Conservation (phyloP, 2,329 filamentous ascomycete genomes). For the Alternaria arborescens region DNA sequence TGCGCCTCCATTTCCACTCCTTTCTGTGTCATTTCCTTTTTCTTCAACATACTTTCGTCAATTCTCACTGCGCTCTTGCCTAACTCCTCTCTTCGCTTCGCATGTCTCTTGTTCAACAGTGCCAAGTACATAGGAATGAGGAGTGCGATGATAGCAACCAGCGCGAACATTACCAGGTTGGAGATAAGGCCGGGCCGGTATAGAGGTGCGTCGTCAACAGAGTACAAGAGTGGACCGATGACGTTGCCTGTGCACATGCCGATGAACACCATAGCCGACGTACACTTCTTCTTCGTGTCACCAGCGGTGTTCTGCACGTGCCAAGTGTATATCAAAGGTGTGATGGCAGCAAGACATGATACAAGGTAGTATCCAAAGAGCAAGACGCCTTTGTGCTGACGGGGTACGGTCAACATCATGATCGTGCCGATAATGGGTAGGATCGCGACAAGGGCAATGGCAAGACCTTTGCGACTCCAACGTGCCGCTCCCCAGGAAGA, state of each 20-base stretch:
- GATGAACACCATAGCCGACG: constrained; percentile 47
- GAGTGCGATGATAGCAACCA: constrained; percentile 39
- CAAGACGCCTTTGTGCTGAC: constrained; percentile 58
- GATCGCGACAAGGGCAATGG: constrained; percentile 61
- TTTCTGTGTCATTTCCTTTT: constrained; percentile 26
- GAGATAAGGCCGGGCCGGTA: constrained; percentile 48
- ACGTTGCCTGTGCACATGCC: constrained; percentile 52
- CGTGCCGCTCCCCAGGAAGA: constrained; percentile 62
- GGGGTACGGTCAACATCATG: constrained; percentile 60
- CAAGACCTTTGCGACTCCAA: constrained; percentile 60
- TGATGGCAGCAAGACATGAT: constrained; percentile 47
- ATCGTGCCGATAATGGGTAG: constrained; percentile 62
- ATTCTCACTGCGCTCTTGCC: constrained; percentile 41
- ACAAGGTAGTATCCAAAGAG: constrained; percentile 63
- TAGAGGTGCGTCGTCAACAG: constrained; percentile 43
- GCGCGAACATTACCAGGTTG: constrained; percentile 47
- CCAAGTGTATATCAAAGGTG: constrained; percentile 50
- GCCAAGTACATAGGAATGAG: constrained; percentile 45
- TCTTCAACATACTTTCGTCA: constrained; percentile 49
- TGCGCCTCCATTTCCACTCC: constrained; percentile 24
- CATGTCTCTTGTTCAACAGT: constrained; percentile 42
- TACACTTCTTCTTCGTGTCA: constrained; percentile 51
- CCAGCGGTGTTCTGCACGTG: constrained; percentile 51
- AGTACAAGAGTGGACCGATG: constrained; percentile 49
- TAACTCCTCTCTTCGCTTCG: constrained; percentile 37